Base-by-base conservation (phyloP, 2,329 filamentous ascomycete genomes). In the Sporothrix schenckii region DNA sequence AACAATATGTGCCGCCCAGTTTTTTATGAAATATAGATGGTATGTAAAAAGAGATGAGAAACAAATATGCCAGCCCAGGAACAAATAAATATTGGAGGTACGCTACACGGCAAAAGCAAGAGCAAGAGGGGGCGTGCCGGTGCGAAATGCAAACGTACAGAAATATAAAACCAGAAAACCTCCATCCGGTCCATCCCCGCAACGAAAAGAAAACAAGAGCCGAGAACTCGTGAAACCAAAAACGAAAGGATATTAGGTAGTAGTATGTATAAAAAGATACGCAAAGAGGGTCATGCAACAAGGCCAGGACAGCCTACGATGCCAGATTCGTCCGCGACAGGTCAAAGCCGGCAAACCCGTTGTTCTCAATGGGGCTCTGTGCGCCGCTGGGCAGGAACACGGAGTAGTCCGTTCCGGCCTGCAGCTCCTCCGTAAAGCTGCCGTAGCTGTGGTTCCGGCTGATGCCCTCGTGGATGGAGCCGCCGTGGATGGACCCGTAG, bases 361-460 rank as follows among this genome's bases (percentile, higher is more conserved):
- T 19, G 65, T 10, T 54, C 24, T 65, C 69, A 19, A 52, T 41
- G 1, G 69, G 69, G 19, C 69, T 70, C 21, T 61, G 65, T 1
- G 66, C 69, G 19, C 24, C 69, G 6, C 54, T 50, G 24, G 65
- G 49, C 27, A 58, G 7, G 34, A 56, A 71, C 2, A 21, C 61
- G 19, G 61, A 24, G 41, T 58, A 70, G 41, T 50, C 68, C 3
- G 56, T 27, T 19, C 47, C 47, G 24, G 49, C 53, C 27, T 68
- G 41, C 27, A 68, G 41, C 30, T 72, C 71, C 13, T 70, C 69
- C 0, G 69, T 69, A 10, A 70, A 70, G 34, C 71, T 72, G 52
- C 71, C 56, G 66, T 60, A 68, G 66, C 71, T 72, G 44, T 70
- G 50, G 60, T 70, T 72, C 27, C 71, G 65, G 66, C 66, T 70